phyloP scores from a whole-genome alignment of 768 basidiomycete species.

The Serendipita vermifera region DNA sequence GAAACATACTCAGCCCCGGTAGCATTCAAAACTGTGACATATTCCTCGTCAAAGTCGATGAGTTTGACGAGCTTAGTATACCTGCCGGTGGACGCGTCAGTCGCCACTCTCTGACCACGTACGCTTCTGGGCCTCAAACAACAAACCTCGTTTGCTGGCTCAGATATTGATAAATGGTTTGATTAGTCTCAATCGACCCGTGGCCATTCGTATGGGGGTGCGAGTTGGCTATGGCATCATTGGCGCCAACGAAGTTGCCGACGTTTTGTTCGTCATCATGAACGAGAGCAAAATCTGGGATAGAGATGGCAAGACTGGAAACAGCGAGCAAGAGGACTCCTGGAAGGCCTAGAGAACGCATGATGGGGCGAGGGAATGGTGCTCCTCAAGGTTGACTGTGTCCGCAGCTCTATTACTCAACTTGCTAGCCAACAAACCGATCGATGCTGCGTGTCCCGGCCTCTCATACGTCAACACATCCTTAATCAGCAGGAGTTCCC shows the following conservation, averaged over 20 bases:
- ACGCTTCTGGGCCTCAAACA: neutral
- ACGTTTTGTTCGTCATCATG: neutral
- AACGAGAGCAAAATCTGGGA: too few relatives aligned
- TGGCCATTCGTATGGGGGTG: neutral
- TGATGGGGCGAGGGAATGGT: too few relatives aligned
- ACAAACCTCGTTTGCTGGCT: neutral
- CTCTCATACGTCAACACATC: too few relatives aligned
- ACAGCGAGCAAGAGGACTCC: too few relatives aligned
- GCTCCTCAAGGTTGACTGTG: too few relatives aligned
- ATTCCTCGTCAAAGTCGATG: neutral
- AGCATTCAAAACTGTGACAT: neutral
- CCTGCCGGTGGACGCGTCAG: neutral
- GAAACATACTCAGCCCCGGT: neutral
- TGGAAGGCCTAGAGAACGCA: too few relatives aligned
- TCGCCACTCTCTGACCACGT: neutral
- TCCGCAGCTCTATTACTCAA: too few relatives aligned
- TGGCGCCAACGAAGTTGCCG: too few relatives aligned
- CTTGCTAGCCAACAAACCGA: too few relatives aligned
- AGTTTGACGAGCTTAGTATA: constrained; percentile 2
- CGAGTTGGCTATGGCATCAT: neutral
- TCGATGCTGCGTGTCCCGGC: too few relatives aligned
- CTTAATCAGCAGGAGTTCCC: too few relatives aligned
- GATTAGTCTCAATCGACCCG: neutral
- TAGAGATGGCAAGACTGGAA: too few relatives aligned
- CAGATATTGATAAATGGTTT: neutral